These are phyloP conservation scores for Saccharomycopsis microspora DNA, from an alignment of 805 yeast genomes.

Conservation along the genomic window DNA sequence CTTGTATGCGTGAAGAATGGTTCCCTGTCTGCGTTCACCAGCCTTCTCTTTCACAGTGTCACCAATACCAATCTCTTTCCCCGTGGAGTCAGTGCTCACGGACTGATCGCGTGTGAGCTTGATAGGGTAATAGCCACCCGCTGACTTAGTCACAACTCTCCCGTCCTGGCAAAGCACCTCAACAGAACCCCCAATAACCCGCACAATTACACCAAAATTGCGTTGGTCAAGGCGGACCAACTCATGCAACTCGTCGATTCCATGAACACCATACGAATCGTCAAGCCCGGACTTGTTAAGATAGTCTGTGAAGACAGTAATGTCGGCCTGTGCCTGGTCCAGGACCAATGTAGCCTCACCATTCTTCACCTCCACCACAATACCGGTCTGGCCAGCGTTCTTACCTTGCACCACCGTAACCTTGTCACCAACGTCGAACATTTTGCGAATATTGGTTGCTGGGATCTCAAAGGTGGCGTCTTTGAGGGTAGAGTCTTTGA, in stretches of 20 bases:
- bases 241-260: slow-evolving; percentile 79
- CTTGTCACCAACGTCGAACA: slow-evolving; percentile 87
- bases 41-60: slow-evolving; percentile 81
- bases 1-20: slow-evolving; percentile 76
- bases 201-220: slow-evolving; percentile 79
- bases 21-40: slow-evolving; percentile 85
- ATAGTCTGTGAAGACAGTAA: slow-evolving; percentile 87
- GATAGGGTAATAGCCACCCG: slow-evolving; percentile 22
- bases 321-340: slow-evolving; percentile 79
- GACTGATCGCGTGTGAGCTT: slow-evolving; percentile 54
- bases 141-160: slow-evolving; percentile 44
- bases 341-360: slow-evolving; percentile 86
- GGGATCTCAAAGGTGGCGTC: slow-evolving; percentile 73
- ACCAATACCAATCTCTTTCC: slow-evolving; percentile 77
- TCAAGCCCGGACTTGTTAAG: slow-evolving; percentile 87
- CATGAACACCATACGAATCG: slow-evolving; percentile 56
- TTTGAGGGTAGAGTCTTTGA: slow-evolving; percentile 26
- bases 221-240: slow-evolving; percentile 80
- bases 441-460: slow-evolving; percentile 67
- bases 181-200: slow-evolving; percentile 80
- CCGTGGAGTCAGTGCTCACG: slow-evolving; percentile 80
- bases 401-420: slow-evolving; percentile 88
- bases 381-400: slow-evolving; percentile 88
- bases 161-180: slow-evolving; percentile 78
- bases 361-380: slow-evolving; percentile 71